Conservation (phyloP, 306 rosid genomes). For the Senna siamea region DNA sequence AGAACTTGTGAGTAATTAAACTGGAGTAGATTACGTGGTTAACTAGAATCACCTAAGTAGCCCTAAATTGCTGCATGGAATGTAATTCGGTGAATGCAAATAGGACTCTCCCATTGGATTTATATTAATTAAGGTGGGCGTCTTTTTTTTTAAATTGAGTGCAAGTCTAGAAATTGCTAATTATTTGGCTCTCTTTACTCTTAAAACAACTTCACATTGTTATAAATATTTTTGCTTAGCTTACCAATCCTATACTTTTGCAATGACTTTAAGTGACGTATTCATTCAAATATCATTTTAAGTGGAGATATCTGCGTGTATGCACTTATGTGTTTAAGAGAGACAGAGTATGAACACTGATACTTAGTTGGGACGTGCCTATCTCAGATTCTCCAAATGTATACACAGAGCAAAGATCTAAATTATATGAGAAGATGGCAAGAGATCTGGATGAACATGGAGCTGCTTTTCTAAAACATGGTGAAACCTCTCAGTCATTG, state of each 20-base stretch:
- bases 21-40: background rate
- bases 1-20: background rate
- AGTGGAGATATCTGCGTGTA: slow-evolving; percentile 20
- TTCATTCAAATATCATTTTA: slow-evolving; percentile 36
- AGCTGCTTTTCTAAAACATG: slow-evolving; percentile 71
- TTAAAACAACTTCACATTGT: background rate
- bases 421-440: slow-evolving; percentile 78
- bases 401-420: slow-evolving; percentile 60
- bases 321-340: background rate
- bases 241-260: background rate
- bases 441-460: slow-evolving; percentile 85
- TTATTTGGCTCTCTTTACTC: slow-evolving; percentile 3
- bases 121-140: background rate
- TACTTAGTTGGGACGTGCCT: slow-evolving; percentile 34
- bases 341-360: background rate
- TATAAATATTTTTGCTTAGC: background rate
- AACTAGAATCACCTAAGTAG: background rate
- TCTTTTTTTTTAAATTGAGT: background rate
- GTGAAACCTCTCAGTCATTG: slow-evolving; percentile 89
- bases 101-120: background rate
- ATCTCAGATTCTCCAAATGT: slow-evolving; percentile 49
- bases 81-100: background rate
- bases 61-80: background rate
- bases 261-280: slow-evolving; percentile 7
- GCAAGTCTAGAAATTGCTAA: background rate